Conservation (phyloP, 768 basidiomycete species). For the Sistotremastrum suecicum region DNA sequence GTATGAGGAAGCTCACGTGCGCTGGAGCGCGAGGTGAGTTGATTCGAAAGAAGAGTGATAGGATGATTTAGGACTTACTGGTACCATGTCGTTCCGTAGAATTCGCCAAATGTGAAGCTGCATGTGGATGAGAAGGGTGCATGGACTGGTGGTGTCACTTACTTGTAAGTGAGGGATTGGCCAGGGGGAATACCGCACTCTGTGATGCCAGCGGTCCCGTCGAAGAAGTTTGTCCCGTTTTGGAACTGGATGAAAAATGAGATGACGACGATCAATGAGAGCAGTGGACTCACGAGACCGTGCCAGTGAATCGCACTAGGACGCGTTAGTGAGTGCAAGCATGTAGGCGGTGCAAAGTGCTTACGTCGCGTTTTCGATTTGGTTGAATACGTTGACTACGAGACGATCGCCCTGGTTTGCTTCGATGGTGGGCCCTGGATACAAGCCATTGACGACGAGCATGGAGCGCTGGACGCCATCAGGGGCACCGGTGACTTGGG, state of each 20-base stretch:
- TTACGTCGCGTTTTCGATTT: conserved; percentile 18
- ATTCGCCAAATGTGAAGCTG: conserved; percentile 28
- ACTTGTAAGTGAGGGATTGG: conserved; percentile 26
- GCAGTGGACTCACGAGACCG: conserved; percentile 13
- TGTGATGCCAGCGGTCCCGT: conserved; percentile 31
- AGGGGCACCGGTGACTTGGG: conserved; percentile 22
- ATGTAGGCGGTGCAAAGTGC: conserved; percentile 1
- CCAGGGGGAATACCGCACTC: conserved; percentile 43
- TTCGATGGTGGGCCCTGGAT: conserved; percentile 25
- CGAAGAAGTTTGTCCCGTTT: conserved; percentile 34
- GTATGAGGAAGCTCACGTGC: conserved; percentile 10
- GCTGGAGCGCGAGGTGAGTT: conserved; percentile 6
- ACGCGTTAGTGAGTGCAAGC: not conserved
- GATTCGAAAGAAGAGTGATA: not conserved
- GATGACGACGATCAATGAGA: not conserved
- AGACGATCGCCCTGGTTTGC: conserved; percentile 23
- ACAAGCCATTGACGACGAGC: conserved; percentile 32
- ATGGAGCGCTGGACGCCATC: conserved; percentile 27
- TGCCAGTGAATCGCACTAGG: conserved; percentile 21
- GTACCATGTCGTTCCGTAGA: conserved; percentile 36
- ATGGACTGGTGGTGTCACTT: not conserved
- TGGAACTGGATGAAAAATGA: conserved; percentile 17
- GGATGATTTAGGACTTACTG: conserved; percentile 23
- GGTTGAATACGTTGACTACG: conserved; percentile 22
- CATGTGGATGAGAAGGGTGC: conserved; percentile 11